Evolutionary conservation across 1,284 basidiomycete species (phyloP), one percentile per base, ranked within the genome.

Genomic region (Fomitiporia mediterranea): DNA sequence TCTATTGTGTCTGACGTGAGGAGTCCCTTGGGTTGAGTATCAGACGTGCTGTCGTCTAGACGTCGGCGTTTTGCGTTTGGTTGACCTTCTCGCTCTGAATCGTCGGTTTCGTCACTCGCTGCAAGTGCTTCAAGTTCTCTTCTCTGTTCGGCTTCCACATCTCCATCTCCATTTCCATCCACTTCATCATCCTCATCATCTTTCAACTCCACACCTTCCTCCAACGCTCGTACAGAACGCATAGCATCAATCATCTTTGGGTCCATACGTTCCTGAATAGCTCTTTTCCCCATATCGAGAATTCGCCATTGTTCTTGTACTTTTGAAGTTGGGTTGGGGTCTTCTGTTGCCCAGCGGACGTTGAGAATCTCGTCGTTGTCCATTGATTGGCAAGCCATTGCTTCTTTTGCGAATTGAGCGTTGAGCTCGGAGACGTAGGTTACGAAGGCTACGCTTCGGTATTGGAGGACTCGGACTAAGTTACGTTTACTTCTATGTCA

Each of bases 351-450:
- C 94, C 94, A 98, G 53, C 94, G 86, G 43, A 98, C 93, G 70
- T 99, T 99, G 61, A 99, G 81, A 62, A 98, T 94, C 70, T 99
- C 97, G 70, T 98, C 92, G 66, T 95, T 92, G 70, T 99, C 96
- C 62, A 99, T 78, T 23, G 93, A 96, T 72, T 99, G 97, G 71
- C 95, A 94, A 42, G 94, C 92, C 97, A 99, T 99, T 0, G 97
- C 85, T 72, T 99, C 97, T 69, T 98, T 98, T 15, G 96, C 97
- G 68, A 99, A 99, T 67, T 97, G 93, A 0, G 94, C 97, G 62
- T 84, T 76, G 55, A 88, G 67, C 68, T 99, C 96, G 40, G 82
- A 81, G 53, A 86, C 82, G 73, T 96, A 99, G 1, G 95, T 98
- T 48, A 99, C 95, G 72, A 99, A 99, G 0, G 94, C 97, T 57